Evolutionary conservation across 2,329 filamentous ascomycete genomes (phyloP).

Genomic region (Raffaelea deltoideospora): DNA sequence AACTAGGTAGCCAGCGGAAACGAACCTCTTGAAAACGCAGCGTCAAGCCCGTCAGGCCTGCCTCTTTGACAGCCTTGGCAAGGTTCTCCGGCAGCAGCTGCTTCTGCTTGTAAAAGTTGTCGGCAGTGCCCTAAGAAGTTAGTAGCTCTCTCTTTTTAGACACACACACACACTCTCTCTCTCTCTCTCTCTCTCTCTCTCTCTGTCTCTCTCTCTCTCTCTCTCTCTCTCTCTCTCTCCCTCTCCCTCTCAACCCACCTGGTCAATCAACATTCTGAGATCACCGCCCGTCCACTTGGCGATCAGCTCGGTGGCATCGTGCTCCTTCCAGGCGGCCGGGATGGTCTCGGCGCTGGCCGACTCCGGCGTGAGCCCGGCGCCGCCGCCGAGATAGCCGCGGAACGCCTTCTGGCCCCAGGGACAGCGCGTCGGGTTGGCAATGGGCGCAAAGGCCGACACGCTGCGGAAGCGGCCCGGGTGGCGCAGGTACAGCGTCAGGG

Average conservation of each 20-base stretch:
- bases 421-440: slow-evolving; percentile 70
- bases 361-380: slow-evolving; percentile 3
- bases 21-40: slow-evolving; percentile 67
- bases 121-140: slow-evolving; percentile 56
- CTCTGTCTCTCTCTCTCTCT: too few relatives aligned
- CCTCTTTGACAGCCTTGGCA: slow-evolving; percentile 59
- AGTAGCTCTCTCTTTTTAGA: too few relatives aligned
- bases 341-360: slow-evolving; percentile 5
- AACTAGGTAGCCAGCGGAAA: too few relatives aligned
- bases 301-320: slow-evolving; percentile 85
- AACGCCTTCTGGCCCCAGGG: slow-evolving; percentile 97
- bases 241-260: slow-evolving; percentile 43
- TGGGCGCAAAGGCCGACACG: slow-evolving; percentile 81
- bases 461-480: slow-evolving; percentile 82
- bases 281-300: slow-evolving; percentile 49
- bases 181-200: too few relatives aligned
- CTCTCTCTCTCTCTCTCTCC: too few relatives aligned
- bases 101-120: slow-evolving; percentile 91
- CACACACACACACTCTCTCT: too few relatives aligned
- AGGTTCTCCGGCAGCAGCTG: slow-evolving; percentile 94
- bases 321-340: slow-evolving; percentile 64
- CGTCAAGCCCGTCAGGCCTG: slow-evolving; percentile 56
- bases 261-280: slow-evolving; percentile 73
- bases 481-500: slow-evolving; percentile 80
- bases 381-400: slow-evolving; percentile 69